Evolutionary conservation across 805 yeast genomes (phyloP).

Genomic region (baker's yeast (Saccharomyces cerevisiae)): DNA sequence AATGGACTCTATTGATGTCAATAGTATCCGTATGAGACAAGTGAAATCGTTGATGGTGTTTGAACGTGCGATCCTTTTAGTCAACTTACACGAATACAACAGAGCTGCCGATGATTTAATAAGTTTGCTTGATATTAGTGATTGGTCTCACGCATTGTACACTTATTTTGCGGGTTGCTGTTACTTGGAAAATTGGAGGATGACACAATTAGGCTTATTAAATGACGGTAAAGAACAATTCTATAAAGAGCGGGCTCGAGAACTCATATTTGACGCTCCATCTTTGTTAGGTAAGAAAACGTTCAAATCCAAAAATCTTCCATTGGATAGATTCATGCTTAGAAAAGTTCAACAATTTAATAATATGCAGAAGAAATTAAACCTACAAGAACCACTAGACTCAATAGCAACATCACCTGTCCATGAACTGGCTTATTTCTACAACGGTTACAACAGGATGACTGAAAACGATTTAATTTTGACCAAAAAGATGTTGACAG

Average conservation of each 20-base stretch:
- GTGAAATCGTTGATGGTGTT: slow-evolving; percentile 74
- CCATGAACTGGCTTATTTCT: slow-evolving; percentile 75
- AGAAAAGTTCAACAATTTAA: slow-evolving; percentile 53
- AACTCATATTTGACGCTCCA: slow-evolving; percentile 55
- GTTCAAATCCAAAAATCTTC: slow-evolving; percentile 69
- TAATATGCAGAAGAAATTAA: slow-evolving; percentile 27
- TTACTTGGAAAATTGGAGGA: slow-evolving; percentile 68
- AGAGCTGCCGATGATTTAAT: slow-evolving; percentile 66
- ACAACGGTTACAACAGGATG: slow-evolving; percentile 88
- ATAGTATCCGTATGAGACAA: slow-evolving; percentile 72
- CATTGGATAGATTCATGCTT: slow-evolving; percentile 70
- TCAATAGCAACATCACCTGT: slow-evolving; percentile 71
- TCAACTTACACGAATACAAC: slow-evolving; percentile 65
- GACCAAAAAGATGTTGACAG: slow-evolving; percentile 42
- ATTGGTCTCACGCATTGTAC: slow-evolving; percentile 85
- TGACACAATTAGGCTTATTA: slow-evolving; percentile 41
- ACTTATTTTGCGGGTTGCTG: slow-evolving; percentile 76
- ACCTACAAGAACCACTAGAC: slow-evolving; percentile 46
- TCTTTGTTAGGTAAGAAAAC: slow-evolving; percentile 56
- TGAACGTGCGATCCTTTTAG: slow-evolving; percentile 68
- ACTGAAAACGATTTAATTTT: slow-evolving; percentile 44
- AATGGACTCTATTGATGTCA: slow-evolving; percentile 51
- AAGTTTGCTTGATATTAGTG: slow-evolving; percentile 55
- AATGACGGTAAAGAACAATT: slow-evolving; percentile 32
- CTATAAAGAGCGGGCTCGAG: slow-evolving; percentile 50